These are phyloP conservation scores for Zopfia rhizophila DNA, from an alignment of 2,329 filamentous ascomycete genomes.

Conservation along the genomic window DNA sequence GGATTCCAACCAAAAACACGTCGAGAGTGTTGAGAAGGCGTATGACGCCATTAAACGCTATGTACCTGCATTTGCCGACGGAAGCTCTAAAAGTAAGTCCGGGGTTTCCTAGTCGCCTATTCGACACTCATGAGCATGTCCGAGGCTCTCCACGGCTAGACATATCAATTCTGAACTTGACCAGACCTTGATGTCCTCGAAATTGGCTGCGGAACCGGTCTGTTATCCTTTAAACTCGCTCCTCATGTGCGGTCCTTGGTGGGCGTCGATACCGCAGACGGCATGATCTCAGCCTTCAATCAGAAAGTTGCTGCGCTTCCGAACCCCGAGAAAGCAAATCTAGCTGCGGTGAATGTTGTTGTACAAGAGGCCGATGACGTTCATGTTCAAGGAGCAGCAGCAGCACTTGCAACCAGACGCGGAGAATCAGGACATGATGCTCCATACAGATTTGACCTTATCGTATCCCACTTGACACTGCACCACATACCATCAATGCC, in stretches of 20 bases:
- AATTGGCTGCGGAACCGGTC: slow-evolving; percentile 67
- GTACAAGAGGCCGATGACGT: slow-evolving; percentile 62
- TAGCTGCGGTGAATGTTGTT: slow-evolving; percentile 59
- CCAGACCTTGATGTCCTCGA: slow-evolving; percentile 62
- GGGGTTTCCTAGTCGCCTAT: not conserved
- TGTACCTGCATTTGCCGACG: slow-evolving; percentile 47
- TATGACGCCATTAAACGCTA: slow-evolving; percentile 57
- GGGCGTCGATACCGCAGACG: slow-evolving; percentile 64
- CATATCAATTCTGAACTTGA: no score
- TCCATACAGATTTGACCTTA: slow-evolving; percentile 59
- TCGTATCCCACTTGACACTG: slow-evolving; percentile 64
- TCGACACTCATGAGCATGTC: not conserved
- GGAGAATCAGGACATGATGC: slow-evolving; percentile 36
- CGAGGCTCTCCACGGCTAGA: no score
- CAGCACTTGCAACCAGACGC: slow-evolving; percentile 48
- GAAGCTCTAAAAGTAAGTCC: slow-evolving; percentile 37
- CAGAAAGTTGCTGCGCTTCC: slow-evolving; percentile 53
- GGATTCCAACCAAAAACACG: slow-evolving; percentile 65
- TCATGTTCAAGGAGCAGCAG: slow-evolving; percentile 38
- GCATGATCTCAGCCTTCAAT: slow-evolving; percentile 65
- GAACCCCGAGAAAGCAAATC: slow-evolving; percentile 47
- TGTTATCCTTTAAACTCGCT: slow-evolving; percentile 62
- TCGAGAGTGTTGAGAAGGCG: slow-evolving; percentile 57
- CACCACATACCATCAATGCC: slow-evolving; percentile 64
- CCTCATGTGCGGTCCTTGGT: slow-evolving; percentile 60